These are phyloP conservation scores for Backusella parvicylindrica DNA, from an alignment of 192 early-diverging fungal species.

Conservation along the genomic window DNA sequence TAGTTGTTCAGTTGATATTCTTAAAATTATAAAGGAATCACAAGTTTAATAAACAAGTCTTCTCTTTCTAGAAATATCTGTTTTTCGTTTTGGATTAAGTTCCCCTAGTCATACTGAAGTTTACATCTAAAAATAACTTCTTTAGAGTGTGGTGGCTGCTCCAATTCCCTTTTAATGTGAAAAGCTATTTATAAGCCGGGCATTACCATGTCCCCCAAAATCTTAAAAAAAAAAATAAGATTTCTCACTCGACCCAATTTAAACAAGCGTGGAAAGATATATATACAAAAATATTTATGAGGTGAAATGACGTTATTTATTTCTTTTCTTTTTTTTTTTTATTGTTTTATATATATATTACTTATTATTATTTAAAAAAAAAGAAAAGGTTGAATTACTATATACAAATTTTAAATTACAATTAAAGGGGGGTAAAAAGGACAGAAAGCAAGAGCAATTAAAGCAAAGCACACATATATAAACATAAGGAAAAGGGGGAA, in stretches of 20 bases:
- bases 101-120: neutral
- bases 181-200: neutral
- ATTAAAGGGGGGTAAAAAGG: neutral
- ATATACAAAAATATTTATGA: neutral
- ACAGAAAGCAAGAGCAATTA: constrained; percentile 8
- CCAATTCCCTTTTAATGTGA: neutral
- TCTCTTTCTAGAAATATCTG: neutral
- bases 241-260: neutral
- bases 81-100: neutral
- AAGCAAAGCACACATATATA: neutral
- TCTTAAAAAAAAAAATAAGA: neutral
- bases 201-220: neutral
- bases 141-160: neutral
- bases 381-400: neutral
- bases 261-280: neutral
- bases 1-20: neutral
- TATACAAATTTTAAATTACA: constrained; percentile 3
- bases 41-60: neutral
- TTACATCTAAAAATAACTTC: neutral
- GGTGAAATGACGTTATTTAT: neutral
- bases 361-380: neutral
- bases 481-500: neutral
- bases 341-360: neutral
- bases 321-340: neutral
- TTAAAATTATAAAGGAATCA: neutral